Evolutionary conservation across 352 stramenopile species (phyloP).

Genomic region (Phytophthora quininea): DNA sequence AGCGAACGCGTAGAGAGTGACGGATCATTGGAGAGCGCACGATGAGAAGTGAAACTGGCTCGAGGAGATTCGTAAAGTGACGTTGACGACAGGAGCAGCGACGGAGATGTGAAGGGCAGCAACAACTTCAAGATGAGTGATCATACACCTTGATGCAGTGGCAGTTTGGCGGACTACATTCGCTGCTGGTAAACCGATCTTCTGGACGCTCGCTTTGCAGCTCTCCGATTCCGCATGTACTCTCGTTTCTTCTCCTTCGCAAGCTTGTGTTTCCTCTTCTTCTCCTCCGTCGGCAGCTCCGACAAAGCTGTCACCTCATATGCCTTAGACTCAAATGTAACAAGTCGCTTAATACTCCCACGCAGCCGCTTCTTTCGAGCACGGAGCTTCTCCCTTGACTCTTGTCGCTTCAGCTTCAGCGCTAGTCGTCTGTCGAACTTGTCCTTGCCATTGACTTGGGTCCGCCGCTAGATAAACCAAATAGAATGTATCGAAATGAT

Average conservation of each 20-base stretch:
- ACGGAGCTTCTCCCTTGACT: slow-evolving; percentile 6
- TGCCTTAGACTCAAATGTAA: neutral
- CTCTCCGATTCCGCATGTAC: too few relatives aligned
- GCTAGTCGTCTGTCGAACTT: slow-evolving; percentile 4
- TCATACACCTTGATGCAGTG: too few relatives aligned
- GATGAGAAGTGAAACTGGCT: neutral
- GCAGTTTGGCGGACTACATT: too few relatives aligned
- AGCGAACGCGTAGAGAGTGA: slow-evolving; percentile 22
- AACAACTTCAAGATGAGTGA: too few relatives aligned
- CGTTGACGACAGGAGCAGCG: neutral
- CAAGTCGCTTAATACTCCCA: neutral
- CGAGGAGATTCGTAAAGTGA: neutral
- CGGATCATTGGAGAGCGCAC: neutral
- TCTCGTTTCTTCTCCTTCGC: slow-evolving; percentile 15
- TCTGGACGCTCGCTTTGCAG: too few relatives aligned
- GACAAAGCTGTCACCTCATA: slow-evolving; percentile 1
- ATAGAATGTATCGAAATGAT: too few relatives aligned
- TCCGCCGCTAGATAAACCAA: too few relatives aligned
- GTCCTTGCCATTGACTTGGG: too few relatives aligned
- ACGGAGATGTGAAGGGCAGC: too few relatives aligned
- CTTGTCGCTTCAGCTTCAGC: slow-evolving; percentile 18
- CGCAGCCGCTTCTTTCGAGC: neutral
- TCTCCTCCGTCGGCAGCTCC: neutral
- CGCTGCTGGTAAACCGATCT: too few relatives aligned
- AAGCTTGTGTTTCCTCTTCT: neutral